Evolutionary conservation across 2,329 filamentous ascomycete genomes (phyloP), one percentile per base, ranked within the genome.

Genomic region (Pseudogymnoascus sp.): DNA sequence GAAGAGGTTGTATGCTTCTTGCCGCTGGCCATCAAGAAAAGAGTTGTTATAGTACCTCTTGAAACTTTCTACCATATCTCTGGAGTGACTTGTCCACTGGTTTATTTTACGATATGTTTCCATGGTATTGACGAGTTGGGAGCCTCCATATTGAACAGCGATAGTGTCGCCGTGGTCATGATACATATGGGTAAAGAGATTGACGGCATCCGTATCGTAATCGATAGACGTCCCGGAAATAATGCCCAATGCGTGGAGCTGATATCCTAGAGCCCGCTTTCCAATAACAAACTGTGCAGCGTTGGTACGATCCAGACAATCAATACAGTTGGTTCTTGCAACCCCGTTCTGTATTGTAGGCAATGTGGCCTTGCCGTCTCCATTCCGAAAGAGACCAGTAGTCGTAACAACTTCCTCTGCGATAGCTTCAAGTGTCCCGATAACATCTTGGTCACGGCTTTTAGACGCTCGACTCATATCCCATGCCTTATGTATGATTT

Each of bases 21-120:
- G 94, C 32, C 94, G 86, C 71, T 99, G 94, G n/a, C 89, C 92
- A 73, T 99, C 94, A 7, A 99, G 82, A 72, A 99, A 99, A 0
- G 93, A 96, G 71, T 99, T 99, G 76, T 97, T 96, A 74, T 99
- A 99, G 73, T 97, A 99, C 28, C 94, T 85, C 74, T 97, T 99
- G 78, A 99, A 97, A 72, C 91, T 96, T 75, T 99, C 94, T 20
- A 99, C 92, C 93, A 99, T 97, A 73, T 99, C 94, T 66, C 94
- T 84, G 2, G 93, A 97, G 73, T 96, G 91, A 68, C 91, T 96
- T 22, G 91, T 96, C 94, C 94, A 99, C 72, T 97, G 93, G 67
- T 97, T 97, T 72, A 97, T 96, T 75, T 97, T 97, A 62, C 94
- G 89, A 73, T 99, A 99, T 4, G 94, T 99, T 66, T 96, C 92